phyloP scores from a whole-genome alignment of 768 basidiomycete genomes.

The Termitomyces sp. region DNA sequence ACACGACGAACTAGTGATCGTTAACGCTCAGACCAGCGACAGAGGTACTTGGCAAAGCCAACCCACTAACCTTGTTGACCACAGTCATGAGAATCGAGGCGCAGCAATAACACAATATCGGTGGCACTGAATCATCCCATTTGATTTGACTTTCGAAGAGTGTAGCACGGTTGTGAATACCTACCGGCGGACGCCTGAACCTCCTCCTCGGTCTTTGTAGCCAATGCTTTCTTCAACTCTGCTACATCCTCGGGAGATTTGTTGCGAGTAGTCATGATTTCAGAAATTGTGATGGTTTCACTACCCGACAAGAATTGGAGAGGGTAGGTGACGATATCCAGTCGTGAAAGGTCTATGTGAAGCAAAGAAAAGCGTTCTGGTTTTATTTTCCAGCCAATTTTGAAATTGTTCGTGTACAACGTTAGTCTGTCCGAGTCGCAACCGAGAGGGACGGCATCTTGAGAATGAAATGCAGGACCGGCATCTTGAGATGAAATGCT shows the following conservation, averaged over 20 bases:
- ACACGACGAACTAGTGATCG: constrained; percentile 79
- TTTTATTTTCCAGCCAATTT: neutral
- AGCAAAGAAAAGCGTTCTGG: neutral
- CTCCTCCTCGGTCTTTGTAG: constrained; percentile 29
- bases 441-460: too few relatives aligned
- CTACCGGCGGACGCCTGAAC: constrained; percentile 21
- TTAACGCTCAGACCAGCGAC: neutral
- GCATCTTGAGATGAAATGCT: neutral
- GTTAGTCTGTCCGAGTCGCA: neutral
- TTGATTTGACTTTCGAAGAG: neutral
- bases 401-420: neutral
- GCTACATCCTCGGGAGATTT: constrained; percentile 22
- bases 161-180: constrained; percentile 1
- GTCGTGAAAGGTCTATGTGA: neutral
- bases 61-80: constrained; percentile 77
- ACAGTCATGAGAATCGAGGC: constrained; percentile 97
- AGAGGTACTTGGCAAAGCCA: neutral
- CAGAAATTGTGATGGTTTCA: neutral
- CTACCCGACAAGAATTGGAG: neutral
- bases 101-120: constrained; percentile 85
- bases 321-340: neutral
- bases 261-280: constrained; percentile 5
- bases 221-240: constrained; percentile 31
- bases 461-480: too few relatives aligned
- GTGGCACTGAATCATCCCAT: constrained; percentile 46